Percentiles rank a stretch among this genome's conserved stretches.
These are phyloP conservation scores for Dispira simplex DNA, from an alignment of 192 early-diverging fungal genomes.

Conservation along the genomic window DNA sequence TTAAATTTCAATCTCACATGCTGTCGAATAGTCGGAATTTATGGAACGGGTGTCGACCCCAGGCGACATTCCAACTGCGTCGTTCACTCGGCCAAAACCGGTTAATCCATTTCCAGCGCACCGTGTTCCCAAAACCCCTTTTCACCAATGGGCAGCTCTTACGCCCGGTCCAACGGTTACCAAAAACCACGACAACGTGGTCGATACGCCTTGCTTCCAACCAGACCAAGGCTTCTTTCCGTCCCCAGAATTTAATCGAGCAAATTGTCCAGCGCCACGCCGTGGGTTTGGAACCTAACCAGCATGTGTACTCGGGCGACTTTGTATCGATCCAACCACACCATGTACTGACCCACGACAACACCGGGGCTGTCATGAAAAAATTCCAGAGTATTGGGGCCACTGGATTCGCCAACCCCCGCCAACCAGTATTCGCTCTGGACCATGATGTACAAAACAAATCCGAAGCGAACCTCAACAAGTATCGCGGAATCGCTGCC, in stretches of 20 bases:
- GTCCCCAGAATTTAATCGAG: constrained; percentile 76
- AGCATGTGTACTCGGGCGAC: constrained; percentile 70
- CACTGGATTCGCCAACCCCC: constrained; percentile 53
- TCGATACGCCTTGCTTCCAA: not conserved
- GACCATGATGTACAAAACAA: constrained; percentile 99
- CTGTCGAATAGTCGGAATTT: no score
- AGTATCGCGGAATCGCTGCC: constrained; percentile 69
- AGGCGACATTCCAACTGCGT: no score
- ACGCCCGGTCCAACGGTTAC: no score
- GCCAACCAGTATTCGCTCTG: constrained; percentile 85
- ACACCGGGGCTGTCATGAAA: constrained; percentile 84
- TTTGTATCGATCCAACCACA: constrained; percentile 88
- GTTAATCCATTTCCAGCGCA: no score
- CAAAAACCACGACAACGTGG: no score
- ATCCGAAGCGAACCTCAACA: constrained; percentile 76
- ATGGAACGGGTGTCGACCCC: no score
- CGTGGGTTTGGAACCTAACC: constrained; percentile 46
- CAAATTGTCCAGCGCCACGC: constrained; percentile 92
- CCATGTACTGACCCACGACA: constrained; percentile 94
- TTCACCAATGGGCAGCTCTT: no score
- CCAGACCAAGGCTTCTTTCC: not conserved
- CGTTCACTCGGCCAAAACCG: no score
- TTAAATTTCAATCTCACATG: no score
- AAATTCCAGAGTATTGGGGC: constrained; percentile 93
- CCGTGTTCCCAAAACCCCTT: no score